Percentiles rank a stretch among this genome's conserved stretches.
These are phyloP conservation scores for Boechera retrofracta DNA, from an alignment of 345 rosid species.

Conservation along the genomic window DNA sequence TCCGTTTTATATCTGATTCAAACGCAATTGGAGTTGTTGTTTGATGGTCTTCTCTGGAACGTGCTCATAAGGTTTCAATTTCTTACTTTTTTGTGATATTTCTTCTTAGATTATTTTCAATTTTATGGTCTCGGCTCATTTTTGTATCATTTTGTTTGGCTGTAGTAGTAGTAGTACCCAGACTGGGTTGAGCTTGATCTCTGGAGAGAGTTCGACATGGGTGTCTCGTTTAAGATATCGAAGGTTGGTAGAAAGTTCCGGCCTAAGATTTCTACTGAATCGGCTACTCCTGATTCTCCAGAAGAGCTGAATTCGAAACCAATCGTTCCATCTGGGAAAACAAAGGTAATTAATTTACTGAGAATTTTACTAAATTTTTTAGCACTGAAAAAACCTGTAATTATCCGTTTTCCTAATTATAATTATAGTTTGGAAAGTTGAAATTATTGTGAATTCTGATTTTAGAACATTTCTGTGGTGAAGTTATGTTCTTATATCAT, in stretches of 20 bases:
- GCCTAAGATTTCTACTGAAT: constrained; percentile 54
- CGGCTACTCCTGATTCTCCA: constrained; percentile 49
- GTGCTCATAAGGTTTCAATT: constrained; percentile 39
- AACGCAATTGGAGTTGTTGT: constrained; percentile 12
- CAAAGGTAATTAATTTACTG: constrained; percentile 49
- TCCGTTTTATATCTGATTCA: not conserved
- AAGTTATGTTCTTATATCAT: not conserved
- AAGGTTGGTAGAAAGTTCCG: constrained; percentile 66
- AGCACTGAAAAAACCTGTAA: not conserved
- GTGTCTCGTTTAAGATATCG: constrained; percentile 75
- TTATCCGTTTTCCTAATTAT: not conserved
- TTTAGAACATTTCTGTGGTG: not conserved
- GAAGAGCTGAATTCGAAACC: constrained; percentile 46
- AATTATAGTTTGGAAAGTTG: not conserved
- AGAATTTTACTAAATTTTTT: not conserved
- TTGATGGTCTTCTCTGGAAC: constrained; percentile 26
- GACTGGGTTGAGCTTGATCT: constrained; percentile 30
- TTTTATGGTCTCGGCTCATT: not conserved
- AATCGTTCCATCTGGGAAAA: constrained; percentile 43
- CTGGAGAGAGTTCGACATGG: constrained; percentile 42
- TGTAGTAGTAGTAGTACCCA: not conserved
- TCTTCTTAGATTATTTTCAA: not conserved
- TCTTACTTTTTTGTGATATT: not conserved
- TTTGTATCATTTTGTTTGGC: not conserved
- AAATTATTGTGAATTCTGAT: not conserved